These are phyloP conservation scores for Hypoxylon fuscum DNA, from an alignment of 495 filamentous ascomycete species.

Conservation along the genomic window DNA sequence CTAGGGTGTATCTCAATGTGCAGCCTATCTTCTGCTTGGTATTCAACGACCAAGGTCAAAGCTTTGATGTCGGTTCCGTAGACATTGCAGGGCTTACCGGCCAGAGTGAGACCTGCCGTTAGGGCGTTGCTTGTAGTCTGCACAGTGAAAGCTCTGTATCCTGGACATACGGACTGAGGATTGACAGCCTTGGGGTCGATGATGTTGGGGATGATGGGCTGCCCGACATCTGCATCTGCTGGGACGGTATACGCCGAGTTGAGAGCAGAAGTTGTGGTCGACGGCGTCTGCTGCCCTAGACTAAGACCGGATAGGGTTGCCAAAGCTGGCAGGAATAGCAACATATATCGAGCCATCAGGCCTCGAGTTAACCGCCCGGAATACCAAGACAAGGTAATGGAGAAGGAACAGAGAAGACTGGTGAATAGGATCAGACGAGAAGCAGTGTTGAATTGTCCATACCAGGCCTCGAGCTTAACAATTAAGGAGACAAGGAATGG, in stretches of 20 bases:
- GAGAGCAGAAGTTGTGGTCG: neutral
- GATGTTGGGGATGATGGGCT: slow-evolving; percentile 72
- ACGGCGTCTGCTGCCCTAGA: slow-evolving; percentile 9
- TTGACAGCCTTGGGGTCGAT: slow-evolving; percentile 75
- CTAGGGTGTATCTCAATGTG: slow-evolving; percentile 82
- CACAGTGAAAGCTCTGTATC: slow-evolving; percentile 75
- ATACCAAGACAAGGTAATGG: slow-evolving; percentile 13
- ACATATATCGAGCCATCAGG: slow-evolving; percentile 20
- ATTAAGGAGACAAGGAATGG: slow-evolving; percentile 16
- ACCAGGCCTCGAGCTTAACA: slow-evolving; percentile 16
- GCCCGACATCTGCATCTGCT: slow-evolving; percentile 50
- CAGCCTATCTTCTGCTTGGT: slow-evolving; percentile 73
- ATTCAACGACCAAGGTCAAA: slow-evolving; percentile 74
- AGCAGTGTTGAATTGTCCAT: slow-evolving; percentile 10
- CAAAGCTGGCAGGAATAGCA: slow-evolving; percentile 12
- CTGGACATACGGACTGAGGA: slow-evolving; percentile 77
- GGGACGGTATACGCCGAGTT: slow-evolving; percentile 9
- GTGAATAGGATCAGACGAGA: slow-evolving; percentile 33
- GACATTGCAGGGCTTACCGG: slow-evolving; percentile 72
- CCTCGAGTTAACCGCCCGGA: slow-evolving; percentile 12
- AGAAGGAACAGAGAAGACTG: slow-evolving; percentile 17
- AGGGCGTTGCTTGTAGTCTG: slow-evolving; percentile 56
- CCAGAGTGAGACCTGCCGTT: slow-evolving; percentile 70
- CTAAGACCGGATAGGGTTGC: slow-evolving; percentile 4
- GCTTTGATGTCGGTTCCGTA: slow-evolving; percentile 76